Base-by-base conservation (phyloP, 208 protist species). In the Acanthamoeba sp. region DNA sequence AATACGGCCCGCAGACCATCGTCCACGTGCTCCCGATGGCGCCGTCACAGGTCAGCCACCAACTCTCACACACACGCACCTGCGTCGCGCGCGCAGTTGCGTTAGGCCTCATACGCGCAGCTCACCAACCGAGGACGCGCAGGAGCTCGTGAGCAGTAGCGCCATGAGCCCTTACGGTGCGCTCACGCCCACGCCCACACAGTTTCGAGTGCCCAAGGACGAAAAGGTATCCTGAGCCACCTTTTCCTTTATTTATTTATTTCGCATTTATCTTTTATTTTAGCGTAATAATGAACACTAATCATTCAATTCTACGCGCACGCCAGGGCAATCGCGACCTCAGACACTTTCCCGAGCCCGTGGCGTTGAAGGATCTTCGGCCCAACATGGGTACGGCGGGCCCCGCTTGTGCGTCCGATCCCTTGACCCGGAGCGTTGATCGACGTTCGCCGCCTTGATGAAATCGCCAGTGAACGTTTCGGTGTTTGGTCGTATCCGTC, bases 141-240 rank as follows among this genome's bases (percentile, higher is more conserved):
- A 73, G 64, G 64, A 73, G 7, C 34, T 73, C 7, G 34, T 73
- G 18, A 73, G 64, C 62, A 71, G 62, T 27, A 5, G 3, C 2
- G 16, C 64, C 10, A 36, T n/a, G 12, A 73, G 64, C 27, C 64
- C 64, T 10, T 40, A 38, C 27, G 62, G 62, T 22, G 27, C n/a
- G 27, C 64, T 73, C 4, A 18, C 64, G 2, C 64, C 64, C 4
- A 73, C 64, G 34, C 64, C 64, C 64, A 42, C 64, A 18, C 64
- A 73, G 64, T 73, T 73, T n/a, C 64, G 64, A 40, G 64, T 73
- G 16, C 64, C 64, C 9, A 73, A 73, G 16, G 64, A 73, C 34
- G 64, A 73, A 73, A 73, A 73, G 64, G 64, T 73, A 7, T 36
- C 27, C 55, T 62, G 55, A 62, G 55, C 22, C n/a, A n/a, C n/a